Conservation (phyloP, 2,329 filamentous ascomycete species). For the Microsporum canis region DNA sequence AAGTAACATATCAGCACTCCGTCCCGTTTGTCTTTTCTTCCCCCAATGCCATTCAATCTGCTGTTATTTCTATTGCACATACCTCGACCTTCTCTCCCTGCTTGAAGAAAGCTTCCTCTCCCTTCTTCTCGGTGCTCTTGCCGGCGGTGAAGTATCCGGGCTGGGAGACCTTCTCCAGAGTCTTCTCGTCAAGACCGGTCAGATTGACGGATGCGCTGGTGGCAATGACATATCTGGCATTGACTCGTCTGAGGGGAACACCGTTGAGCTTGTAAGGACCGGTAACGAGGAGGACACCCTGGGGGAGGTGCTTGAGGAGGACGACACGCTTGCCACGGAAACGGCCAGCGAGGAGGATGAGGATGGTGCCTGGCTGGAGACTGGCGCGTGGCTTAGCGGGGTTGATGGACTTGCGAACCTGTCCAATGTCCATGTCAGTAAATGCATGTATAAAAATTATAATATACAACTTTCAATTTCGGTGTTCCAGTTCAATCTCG, state of each 20-base stretch:
- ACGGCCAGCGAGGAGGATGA: slow-evolving; percentile 97
- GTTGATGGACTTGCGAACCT: slow-evolving; percentile 92
- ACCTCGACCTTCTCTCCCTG: slow-evolving; percentile 97
- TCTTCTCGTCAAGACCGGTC: slow-evolving; percentile 61
- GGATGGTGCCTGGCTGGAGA: slow-evolving; percentile 86
- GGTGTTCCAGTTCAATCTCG: not conserved
- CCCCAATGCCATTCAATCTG: not conserved
- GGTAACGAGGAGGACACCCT: slow-evolving; percentile 97
- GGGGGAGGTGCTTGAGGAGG: slow-evolving; percentile 92
- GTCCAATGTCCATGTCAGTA: slow-evolving; percentile 13
- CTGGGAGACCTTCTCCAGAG: slow-evolving; percentile 73
- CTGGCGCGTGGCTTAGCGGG: slow-evolving; percentile 76
- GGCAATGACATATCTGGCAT: slow-evolving; percentile 41
- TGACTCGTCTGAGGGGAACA: slow-evolving; percentile 77
- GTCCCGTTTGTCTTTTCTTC: not conserved
- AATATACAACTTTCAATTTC: not conserved
- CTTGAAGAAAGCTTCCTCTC: slow-evolving; percentile 99
- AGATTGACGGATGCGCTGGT: slow-evolving; percentile 47
- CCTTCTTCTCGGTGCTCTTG: slow-evolving; percentile 84
- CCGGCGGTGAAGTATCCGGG: slow-evolving; percentile 94
- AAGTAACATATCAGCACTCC: slow-evolving; percentile 27
- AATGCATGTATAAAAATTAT: not conserved
- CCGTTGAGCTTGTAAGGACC: slow-evolving; percentile 99
- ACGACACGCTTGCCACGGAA: slow-evolving; percentile 99
- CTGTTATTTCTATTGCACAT: slow-evolving; percentile 30